Evolutionary conservation across 805 yeast genomes (phyloP).

Genomic region (Tetrapisispora fleetii): DNA sequence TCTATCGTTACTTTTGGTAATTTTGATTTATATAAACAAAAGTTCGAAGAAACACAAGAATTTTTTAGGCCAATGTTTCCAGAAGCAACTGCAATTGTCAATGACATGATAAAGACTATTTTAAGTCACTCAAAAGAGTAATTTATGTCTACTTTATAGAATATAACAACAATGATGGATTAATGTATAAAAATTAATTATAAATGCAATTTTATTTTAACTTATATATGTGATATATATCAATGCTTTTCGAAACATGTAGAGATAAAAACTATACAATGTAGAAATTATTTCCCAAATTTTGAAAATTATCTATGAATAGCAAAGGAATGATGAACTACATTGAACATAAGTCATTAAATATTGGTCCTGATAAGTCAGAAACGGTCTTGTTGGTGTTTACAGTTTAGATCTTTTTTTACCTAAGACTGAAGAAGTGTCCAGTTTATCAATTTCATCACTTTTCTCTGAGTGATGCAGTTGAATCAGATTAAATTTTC

Average conservation of each 20-base stretch:
- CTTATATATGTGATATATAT: not conserved
- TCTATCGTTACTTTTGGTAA: conserved; percentile 67
- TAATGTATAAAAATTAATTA: not conserved
- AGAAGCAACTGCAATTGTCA: conserved; percentile 82
- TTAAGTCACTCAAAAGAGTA: conserved; percentile 29
- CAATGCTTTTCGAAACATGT: not conserved
- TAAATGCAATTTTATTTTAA: not conserved
- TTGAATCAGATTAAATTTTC: not conserved
- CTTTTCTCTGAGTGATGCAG: not conserved
- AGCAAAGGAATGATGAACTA: not conserved
- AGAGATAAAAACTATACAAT: not conserved
- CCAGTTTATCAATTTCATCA: not conserved
- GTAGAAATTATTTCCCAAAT: not conserved
- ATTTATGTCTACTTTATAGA: not conserved
- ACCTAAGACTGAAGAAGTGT: not conserved
- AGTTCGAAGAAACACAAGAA: conserved; percentile 71
- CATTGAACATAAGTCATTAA: too few species aligned
- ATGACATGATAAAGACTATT: conserved; percentile 85
- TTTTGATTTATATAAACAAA: conserved; percentile 56
- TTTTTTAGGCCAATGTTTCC: conserved; percentile 81
- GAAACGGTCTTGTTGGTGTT: not conserved
- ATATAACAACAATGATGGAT: not conserved
- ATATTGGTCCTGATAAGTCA: too few species aligned
- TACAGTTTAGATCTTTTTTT: not conserved
- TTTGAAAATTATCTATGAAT: too few species aligned